Conservation (phyloP, 352 stramenopile species). For the Pseudoperonospora humuli region DNA sequence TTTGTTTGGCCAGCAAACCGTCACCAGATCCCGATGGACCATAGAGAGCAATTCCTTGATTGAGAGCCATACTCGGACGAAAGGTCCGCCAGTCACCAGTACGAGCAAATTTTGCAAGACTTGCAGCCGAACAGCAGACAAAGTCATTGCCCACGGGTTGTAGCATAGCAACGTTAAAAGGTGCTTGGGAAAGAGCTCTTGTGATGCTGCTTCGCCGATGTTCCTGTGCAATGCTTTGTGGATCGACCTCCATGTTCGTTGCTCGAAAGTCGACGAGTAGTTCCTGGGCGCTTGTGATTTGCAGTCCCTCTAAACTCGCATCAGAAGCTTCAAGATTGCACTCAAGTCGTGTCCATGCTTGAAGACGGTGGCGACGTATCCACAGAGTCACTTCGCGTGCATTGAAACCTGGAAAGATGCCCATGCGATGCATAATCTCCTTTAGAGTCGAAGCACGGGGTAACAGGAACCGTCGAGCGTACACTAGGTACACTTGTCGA, state of each 20-base stretch:
- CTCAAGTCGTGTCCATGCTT: slow-evolving; percentile 54
- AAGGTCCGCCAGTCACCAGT: slow-evolving; percentile 30
- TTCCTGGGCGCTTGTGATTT: slow-evolving; percentile 44
- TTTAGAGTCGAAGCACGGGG: slow-evolving; percentile 33
- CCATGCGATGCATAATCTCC: slow-evolving; percentile 48
- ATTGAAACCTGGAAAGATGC: slow-evolving; percentile 45
- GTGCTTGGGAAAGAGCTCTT: slow-evolving; percentile 11
- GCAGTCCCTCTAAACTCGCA: slow-evolving; percentile 32
- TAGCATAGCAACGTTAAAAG: slow-evolving; percentile 39
- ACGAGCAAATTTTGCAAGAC: slow-evolving; percentile 24
- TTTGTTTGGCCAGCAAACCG: slow-evolving; percentile 24
- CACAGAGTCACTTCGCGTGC: slow-evolving; percentile 51
- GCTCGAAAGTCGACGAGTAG: slow-evolving; percentile 64
- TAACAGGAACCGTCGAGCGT: slow-evolving; percentile 43
- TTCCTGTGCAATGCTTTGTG: slow-evolving; percentile 19
- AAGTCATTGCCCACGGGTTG: slow-evolving; percentile 64
- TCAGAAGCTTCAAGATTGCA: slow-evolving; percentile 35
- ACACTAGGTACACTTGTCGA: slow-evolving; percentile 47
- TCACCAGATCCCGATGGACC: slow-evolving; percentile 11
- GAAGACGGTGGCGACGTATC: slow-evolving; percentile 44
- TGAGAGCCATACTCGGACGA: slow-evolving; percentile 19
- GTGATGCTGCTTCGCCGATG: slow-evolving; percentile 15
- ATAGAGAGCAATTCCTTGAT: slow-evolving; percentile 17
- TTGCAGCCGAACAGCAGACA: slow-evolving; percentile 22
- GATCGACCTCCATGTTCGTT: slow-evolving; percentile 24